Base-by-base conservation (phyloP, 2,329 filamentous ascomycete genomes). In the Trichocomaceae sp. region DNA sequence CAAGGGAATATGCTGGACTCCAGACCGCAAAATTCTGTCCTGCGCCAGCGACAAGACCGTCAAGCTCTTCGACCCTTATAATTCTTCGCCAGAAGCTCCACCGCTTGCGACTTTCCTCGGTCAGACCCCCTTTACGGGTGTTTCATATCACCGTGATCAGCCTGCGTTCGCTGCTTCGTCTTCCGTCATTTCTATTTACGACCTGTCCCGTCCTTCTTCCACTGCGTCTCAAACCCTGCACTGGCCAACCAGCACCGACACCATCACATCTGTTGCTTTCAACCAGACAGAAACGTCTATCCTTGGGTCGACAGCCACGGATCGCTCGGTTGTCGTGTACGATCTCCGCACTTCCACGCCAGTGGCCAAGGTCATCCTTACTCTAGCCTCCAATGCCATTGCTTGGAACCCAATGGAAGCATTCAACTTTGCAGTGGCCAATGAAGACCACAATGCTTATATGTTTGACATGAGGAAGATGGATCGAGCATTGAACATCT, bases 321-420 rank as follows among this genome's bases (percentile, higher is more conserved):
- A 99, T 68, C 83, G 92, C 59, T 88, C 87, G 26, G 76, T 99
- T 57, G 85, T 96, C 42, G 81, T 99, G 58, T 97, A 96, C 72
- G 93, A 99, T 68, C 79, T 97, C 46, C 85, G 93, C 50, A 96
- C 92, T 12, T 86, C 85, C 5, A 88, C 85, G 37, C 88, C 93
- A 10, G 78, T 97, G 17, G 82, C 87, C 59, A 91, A 91, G 67
- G 86, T 88, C 0, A 80, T 90, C 12, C 81, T 97, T 61, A 88
- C 83, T 52, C 86, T 99, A 62, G 84, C 90, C 37, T 87, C 83
- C 57, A 96, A 96, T 74, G 82, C 85, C 48, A 80, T 96, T 51
- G 81, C 87, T 44, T 99, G 92, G 90, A 96, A 96, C 62, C 93
- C 93, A 0, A 93, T 96, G 86, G 91, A 96, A 71, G 88, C 90